phyloP scores from a whole-genome alignment of 2,329 filamentous ascomycete species.

The Bretziella fagacearum region DNA sequence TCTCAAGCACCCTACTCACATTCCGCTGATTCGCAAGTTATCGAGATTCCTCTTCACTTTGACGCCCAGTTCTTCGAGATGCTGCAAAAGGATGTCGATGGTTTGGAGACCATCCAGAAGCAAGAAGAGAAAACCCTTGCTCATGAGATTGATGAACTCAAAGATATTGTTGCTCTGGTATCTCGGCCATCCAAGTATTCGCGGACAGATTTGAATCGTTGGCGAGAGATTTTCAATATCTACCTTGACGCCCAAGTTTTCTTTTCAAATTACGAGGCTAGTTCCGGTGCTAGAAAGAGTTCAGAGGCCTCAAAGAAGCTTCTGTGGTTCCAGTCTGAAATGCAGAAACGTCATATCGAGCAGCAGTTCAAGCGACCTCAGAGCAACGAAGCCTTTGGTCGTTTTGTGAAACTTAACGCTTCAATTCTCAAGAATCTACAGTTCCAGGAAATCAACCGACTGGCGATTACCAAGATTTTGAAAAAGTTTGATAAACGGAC shows the following conservation, averaged over 20 bases:
- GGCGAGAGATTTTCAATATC: constrained; percentile 67
- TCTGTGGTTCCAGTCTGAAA: constrained; percentile 53
- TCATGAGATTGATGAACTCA: constrained; percentile 44
- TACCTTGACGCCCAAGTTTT: constrained; percentile 70
- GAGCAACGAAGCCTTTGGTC: constrained; percentile 45
- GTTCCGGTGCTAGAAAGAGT: constrained; percentile 51
- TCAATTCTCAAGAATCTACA: constrained; percentile 62
- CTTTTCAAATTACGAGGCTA: constrained; percentile 58
- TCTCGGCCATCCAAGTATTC: constrained; percentile 46
- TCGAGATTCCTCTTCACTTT: constrained; percentile 64
- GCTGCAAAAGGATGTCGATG: constrained; percentile 52
- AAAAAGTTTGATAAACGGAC: constrained; percentile 89
- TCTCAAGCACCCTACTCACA: neutral
- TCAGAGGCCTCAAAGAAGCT: constrained; percentile 49
- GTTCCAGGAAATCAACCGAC: constrained; percentile 71
- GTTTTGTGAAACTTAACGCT: constrained; percentile 57
- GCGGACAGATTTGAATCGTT: constrained; percentile 52
- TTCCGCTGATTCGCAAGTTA: constrained; percentile 6
- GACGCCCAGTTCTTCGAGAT: constrained; percentile 67
- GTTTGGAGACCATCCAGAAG: constrained; percentile 50
- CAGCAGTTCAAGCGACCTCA: constrained; percentile 47
- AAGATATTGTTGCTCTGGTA: constrained; percentile 44
- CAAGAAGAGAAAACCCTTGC: constrained; percentile 48
- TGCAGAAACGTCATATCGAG: constrained; percentile 41
- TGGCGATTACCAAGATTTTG: constrained; percentile 64